A percentile compares a stretch with the other conserved stretches of the same genome.
phyloP scores from a whole-genome alignment of 169 alveolate species.

The Cryptosporidium parvum region DNA sequence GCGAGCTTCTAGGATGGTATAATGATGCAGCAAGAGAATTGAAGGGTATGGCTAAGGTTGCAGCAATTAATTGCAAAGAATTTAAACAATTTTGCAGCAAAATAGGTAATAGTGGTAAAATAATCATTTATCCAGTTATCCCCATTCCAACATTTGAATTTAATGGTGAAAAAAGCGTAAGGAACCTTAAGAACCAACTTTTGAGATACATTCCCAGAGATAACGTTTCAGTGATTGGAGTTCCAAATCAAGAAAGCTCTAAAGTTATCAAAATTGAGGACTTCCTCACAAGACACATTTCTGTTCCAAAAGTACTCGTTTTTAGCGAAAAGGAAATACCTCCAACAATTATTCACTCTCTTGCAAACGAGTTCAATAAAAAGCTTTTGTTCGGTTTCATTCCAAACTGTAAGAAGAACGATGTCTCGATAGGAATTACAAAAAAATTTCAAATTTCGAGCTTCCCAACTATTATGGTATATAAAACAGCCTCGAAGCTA shows the following conservation, averaged over 20 bases:
- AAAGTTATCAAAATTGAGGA: conserved; percentile 82
- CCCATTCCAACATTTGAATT: conserved; percentile 85
- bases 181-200: conserved; percentile 79
- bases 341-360: conserved; percentile 85
- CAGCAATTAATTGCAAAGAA: conserved; percentile 86
- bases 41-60: conserved; percentile 87
- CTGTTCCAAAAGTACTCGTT: conserved; percentile 87
- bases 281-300: conserved; percentile 83
- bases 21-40: conserved; percentile 85
- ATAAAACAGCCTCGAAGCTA: conserved; percentile 86
- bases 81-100: conserved; percentile 82
- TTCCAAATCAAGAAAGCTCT: conserved; percentile 61
- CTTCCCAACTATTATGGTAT: conserved; percentile 89
- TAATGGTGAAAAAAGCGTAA: conserved; percentile 79
- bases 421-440: conserved; percentile 77
- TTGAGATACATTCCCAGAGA: conserved; percentile 79
- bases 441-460: conserved; percentile 88
- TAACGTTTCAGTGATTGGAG: conserved; percentile 76
- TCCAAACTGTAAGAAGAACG: conserved; percentile 77
- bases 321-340: conserved; percentile 84
- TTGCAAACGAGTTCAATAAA: conserved; percentile 83
- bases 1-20: conserved; percentile 78
- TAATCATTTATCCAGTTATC: conserved; percentile 86
- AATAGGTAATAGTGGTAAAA: conserved; percentile 81
- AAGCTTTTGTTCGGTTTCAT: conserved; percentile 86